Conservation (phyloP, 306 rosid species). For the Fagus crenata region DNA sequence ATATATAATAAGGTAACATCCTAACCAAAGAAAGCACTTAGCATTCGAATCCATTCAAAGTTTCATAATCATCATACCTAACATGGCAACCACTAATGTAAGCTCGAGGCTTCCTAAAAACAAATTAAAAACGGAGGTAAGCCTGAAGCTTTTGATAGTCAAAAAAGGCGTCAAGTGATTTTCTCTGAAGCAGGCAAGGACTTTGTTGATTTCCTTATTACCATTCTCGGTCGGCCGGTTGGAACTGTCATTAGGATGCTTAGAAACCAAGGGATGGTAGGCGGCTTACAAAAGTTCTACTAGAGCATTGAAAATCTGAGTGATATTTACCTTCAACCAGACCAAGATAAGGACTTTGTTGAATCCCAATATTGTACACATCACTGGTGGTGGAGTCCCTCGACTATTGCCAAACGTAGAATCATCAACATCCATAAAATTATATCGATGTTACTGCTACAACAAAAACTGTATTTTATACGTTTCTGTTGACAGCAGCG, state of each 20-base stretch:
- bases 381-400: not conserved
- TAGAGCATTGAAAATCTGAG: not conserved
- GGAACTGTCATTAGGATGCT: not conserved
- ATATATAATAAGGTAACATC: too few species aligned
- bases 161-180: not conserved
- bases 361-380: not conserved
- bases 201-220: not conserved
- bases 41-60: too few species aligned
- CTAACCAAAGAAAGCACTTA: too few species aligned
- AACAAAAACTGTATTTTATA: too few species aligned
- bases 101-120: not conserved
- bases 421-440: not conserved
- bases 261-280: not conserved
- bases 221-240: not conserved
- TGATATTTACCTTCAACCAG: slow-evolving; percentile 1
- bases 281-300: not conserved
- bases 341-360: not conserved
- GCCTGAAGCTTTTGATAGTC: not conserved
- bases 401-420: not conserved
- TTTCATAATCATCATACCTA: too few species aligned
- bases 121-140: not conserved
- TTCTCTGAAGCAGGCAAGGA: not conserved
- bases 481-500: too few species aligned
- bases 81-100: not conserved
- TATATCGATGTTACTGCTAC: not conserved